These are phyloP conservation scores for Ramalina peruviana DNA, from an alignment of 495 filamentous ascomycete species.

Conservation along the genomic window DNA sequence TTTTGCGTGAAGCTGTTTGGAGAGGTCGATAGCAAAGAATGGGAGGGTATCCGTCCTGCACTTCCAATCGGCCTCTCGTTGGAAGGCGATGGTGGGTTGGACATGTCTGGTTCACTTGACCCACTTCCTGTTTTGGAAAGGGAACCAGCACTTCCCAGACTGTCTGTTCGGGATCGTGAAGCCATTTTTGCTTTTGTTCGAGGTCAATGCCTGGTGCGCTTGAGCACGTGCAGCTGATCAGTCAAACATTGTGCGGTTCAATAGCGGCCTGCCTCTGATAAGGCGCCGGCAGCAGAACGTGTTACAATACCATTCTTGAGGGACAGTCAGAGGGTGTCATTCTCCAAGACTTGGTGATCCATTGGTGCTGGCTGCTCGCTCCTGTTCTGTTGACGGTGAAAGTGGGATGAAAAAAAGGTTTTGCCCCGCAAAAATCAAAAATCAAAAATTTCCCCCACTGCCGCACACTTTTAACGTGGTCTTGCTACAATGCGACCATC, in stretches of 20 bases:
- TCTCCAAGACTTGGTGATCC: neutral
- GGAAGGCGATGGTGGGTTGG: constrained; percentile 10
- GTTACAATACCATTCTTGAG: neutral
- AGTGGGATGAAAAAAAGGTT: too few relatives aligned
- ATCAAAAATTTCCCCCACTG: too few relatives aligned
- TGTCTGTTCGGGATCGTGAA: constrained; percentile 20
- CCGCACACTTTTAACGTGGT: too few relatives aligned
- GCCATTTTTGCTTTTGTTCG: neutral
- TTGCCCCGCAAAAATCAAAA: too few relatives aligned
- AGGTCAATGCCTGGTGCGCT: neutral
- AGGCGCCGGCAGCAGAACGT: neutral
- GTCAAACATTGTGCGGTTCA: neutral
- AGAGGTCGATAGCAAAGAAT: constrained; percentile 21
- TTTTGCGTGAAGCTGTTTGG: constrained; percentile 23
- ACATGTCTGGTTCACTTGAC: constrained; percentile 2
- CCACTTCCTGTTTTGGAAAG: neutral
- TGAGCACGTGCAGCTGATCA: constrained; percentile 3
- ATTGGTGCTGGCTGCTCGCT: too few relatives aligned
- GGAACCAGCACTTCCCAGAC: constrained; percentile 13
- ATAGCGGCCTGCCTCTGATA: neutral
- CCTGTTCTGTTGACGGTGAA: too few relatives aligned
- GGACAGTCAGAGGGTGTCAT: neutral
- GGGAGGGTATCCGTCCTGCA: constrained; percentile 18
- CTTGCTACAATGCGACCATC: too few relatives aligned
- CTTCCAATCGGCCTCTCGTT: constrained; percentile 6